Evolutionary conservation across 2,329 filamentous ascomycete species (phyloP).

Genomic region (Colletotrichum chrysophilum): DNA sequence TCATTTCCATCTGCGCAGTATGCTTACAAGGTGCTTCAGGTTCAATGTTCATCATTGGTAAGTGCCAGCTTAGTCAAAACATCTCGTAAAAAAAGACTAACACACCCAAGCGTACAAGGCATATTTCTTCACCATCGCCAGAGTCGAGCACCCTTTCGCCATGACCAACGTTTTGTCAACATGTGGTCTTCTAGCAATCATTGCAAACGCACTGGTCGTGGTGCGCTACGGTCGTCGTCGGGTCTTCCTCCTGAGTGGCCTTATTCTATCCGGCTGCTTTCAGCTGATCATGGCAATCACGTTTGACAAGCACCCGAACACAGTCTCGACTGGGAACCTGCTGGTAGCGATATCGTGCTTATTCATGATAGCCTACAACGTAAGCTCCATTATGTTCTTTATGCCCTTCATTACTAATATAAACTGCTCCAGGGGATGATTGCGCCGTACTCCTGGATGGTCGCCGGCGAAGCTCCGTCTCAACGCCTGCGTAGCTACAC

Average conservation of each 20-base stretch:
- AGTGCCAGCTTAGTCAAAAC: neutral
- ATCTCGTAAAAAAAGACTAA: neutral
- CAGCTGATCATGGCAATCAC: neutral
- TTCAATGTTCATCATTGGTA: neutral
- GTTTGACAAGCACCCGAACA: neutral
- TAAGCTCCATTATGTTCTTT: neutral
- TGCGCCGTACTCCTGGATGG: neutral
- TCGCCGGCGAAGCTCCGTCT: neutral
- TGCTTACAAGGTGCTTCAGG: neutral
- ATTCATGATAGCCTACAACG: neutral
- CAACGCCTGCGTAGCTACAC: neutral
- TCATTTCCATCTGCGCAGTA: neutral
- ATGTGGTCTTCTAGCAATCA: neutral
- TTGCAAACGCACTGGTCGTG: neutral
- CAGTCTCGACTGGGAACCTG: neutral
- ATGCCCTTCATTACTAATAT: accelerated
- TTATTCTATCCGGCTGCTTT: neutral
- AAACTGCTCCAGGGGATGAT: neutral
- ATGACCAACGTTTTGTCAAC: neutral
- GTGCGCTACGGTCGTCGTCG: neutral
- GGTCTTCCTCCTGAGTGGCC: neutral
- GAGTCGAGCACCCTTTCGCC: neutral
- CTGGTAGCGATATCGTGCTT: neutral
- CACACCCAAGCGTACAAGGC: neutral
- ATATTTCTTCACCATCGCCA: neutral